These are phyloP conservation scores for Pseudisothecium myosuroides DNA, from an alignment of 225 moss, liverwort and hornwort species.

Conservation along the genomic window DNA sequence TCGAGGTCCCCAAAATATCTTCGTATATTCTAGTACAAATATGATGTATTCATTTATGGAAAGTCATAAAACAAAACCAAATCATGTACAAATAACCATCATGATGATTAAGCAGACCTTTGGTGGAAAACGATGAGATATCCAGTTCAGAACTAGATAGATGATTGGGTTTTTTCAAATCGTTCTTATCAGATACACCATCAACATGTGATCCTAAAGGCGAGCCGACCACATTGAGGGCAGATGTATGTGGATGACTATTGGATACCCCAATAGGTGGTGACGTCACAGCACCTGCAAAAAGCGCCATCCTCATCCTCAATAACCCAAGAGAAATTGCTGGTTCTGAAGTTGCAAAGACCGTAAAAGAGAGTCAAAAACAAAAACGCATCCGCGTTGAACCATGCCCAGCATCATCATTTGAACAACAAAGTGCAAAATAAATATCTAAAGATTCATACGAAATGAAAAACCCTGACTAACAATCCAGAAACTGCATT, in stretches of 20 bases:
- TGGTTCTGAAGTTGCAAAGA: not conserved
- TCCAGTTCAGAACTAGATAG: constrained; percentile 61
- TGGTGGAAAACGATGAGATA: constrained; percentile 58
- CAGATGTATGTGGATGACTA: constrained; percentile 72
- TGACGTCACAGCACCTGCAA: constrained; percentile 87
- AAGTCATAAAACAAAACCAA: not conserved
- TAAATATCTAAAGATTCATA: not conserved
- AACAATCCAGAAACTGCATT: not conserved
- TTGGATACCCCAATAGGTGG: constrained; percentile 68
- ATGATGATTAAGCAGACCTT: constrained; percentile 18
- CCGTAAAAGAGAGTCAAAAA: not conserved
- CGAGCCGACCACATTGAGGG: constrained; percentile 68
- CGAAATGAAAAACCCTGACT: not conserved
- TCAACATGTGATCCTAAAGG: constrained; percentile 65
- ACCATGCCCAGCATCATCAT: not conserved
- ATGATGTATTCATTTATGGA: not conserved
- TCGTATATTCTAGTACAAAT: not conserved
- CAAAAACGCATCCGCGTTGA: not conserved
- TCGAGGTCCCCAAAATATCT: not conserved
- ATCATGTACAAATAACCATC: not conserved
- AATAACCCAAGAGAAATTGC: not conserved
- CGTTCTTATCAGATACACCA: constrained; percentile 53
- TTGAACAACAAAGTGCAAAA: not conserved
- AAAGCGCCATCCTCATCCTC: not conserved
- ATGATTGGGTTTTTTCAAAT: constrained; percentile 56